Evolutionary conservation across 768 basidiomycete genomes (phyloP).

Genomic region (Russula lepida): DNA sequence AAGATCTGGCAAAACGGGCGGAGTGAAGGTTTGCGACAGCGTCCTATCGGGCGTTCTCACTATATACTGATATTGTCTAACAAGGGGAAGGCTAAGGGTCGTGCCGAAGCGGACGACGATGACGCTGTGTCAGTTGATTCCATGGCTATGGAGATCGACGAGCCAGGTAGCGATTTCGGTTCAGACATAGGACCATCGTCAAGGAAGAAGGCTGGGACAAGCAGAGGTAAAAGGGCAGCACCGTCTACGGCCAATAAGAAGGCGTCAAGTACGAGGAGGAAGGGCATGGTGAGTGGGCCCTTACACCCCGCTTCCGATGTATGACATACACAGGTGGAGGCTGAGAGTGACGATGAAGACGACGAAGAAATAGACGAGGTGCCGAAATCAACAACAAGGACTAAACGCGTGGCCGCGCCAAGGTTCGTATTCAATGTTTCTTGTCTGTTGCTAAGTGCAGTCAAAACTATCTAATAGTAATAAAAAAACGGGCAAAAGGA

Average conservation of each 20-base stretch:
- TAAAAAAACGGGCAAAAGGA: slow-evolving; percentile 41
- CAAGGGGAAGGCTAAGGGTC: slow-evolving; percentile 44
- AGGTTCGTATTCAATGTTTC: slow-evolving; percentile 36
- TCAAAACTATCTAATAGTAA: slow-evolving; percentile 21
- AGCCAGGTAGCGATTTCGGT: slow-evolving; percentile 22
- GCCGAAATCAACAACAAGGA: slow-evolving; percentile 43
- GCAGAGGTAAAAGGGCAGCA: slow-evolving; percentile 29
- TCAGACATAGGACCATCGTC: slow-evolving; percentile 24
- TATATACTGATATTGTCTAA: background rate
- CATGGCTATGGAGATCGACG: slow-evolving; percentile 70
- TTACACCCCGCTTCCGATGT: background rate
- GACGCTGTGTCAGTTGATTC: slow-evolving; percentile 53
- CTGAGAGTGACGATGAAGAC: slow-evolving; percentile 51
- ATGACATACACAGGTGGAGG: slow-evolving; percentile 44
- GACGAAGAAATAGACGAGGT: slow-evolving; percentile 46
- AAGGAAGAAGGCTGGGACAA: slow-evolving; percentile 21
- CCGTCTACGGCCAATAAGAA: slow-evolving; percentile 25
- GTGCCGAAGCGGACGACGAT: slow-evolving; percentile 42
- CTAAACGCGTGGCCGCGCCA: slow-evolving; percentile 55
- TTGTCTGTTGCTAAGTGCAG: background rate
- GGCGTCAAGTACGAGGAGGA: slow-evolving; percentile 25
- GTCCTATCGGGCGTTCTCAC: background rate
- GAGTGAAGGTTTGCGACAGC: slow-evolving; percentile 3
- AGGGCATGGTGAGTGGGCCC: slow-evolving; percentile 28
- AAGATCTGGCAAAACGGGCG: slow-evolving; percentile 24